These are phyloP conservation scores for Trypanosoma scelopori DNA, from an alignment of 208 protist species.

Conservation along the genomic window DNA sequence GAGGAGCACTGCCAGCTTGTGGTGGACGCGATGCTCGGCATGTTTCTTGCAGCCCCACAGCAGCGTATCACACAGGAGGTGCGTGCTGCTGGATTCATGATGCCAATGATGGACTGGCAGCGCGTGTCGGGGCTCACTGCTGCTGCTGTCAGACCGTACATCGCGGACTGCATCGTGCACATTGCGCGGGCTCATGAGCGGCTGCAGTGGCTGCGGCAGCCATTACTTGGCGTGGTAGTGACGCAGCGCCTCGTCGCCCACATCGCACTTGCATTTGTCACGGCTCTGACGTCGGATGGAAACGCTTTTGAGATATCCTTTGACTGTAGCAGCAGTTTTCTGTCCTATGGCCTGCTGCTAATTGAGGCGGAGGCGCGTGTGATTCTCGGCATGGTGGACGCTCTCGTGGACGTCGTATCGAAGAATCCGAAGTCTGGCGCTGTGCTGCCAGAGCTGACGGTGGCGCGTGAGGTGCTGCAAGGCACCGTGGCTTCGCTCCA, in stretches of 20 bases:
- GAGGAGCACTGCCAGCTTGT: constrained; percentile 84
- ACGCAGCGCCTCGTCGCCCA: constrained; percentile 77
- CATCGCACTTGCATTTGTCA: constrained; percentile 63
- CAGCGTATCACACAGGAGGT: constrained; percentile 74
- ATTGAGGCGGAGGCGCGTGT: constrained; percentile 76
- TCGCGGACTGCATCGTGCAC: constrained; percentile 64
- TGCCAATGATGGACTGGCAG: constrained; percentile 84
- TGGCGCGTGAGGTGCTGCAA: constrained; percentile 37
- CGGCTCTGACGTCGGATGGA: constrained; percentile 57
- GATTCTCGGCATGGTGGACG: constrained; percentile 54
- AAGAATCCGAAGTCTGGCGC: constrained; percentile 21
- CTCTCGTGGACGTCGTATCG: constrained; percentile 40
- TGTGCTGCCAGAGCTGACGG: constrained; percentile 43
- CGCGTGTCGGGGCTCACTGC: constrained; percentile 55
- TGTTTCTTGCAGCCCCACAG: constrained; percentile 66
- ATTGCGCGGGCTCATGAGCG: constrained; percentile 73
- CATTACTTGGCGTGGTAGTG: constrained; percentile 62
- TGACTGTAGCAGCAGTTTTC: constrained; percentile 75
- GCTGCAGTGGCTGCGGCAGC: constrained; percentile 71
- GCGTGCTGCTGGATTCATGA: constrained; percentile 55
- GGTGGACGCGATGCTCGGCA: constrained; percentile 78
- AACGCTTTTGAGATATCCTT: constrained; percentile 81
- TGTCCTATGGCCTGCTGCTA: constrained; percentile 62
- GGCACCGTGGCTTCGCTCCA: constrained; percentile 25
- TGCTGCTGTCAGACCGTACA: constrained; percentile 76